Evolutionary conservation across 805 yeast species (phyloP).

Genomic region (Metschnikowia corniflorae): DNA sequence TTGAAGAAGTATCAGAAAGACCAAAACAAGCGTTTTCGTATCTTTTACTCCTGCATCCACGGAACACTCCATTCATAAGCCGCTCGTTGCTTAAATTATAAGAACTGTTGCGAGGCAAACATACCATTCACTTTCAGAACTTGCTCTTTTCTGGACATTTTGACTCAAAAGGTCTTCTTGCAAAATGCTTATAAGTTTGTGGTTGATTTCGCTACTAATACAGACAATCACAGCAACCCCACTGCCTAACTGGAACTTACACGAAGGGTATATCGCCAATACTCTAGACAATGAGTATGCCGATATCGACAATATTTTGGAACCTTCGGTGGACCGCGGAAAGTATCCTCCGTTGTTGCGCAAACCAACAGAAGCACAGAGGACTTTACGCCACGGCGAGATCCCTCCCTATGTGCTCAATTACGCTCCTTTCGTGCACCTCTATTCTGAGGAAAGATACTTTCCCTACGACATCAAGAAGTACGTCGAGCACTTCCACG

Average conservation of each 20-base stretch:
- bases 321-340: constrained; percentile 19
- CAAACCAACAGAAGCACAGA: constrained; percentile 29
- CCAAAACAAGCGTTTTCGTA: no score
- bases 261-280: constrained; percentile 22
- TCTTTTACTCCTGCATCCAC: no score
- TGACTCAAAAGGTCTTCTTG: no score
- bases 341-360: constrained; percentile 38
- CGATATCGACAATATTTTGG: constrained; percentile 25
- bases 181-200: neutral
- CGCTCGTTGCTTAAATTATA: no score
- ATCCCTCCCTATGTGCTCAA: constrained; percentile 63
- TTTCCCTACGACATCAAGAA: constrained; percentile 77
- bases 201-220: constrained; percentile 5
- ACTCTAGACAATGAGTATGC: constrained; percentile 21
- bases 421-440: constrained; percentile 72
- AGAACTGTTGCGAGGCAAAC: no score
- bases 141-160: no score
- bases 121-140: no score
- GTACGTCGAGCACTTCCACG: constrained; percentile 63
- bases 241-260: constrained; percentile 19
- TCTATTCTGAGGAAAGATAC: constrained; percentile 85
- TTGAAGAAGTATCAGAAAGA: no score
- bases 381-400: constrained; percentile 47
- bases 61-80: no score
- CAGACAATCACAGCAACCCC: constrained; percentile 11